Evolutionary conservation across 1,139 yeast genomes (phyloP).

Genomic region (Pichia sp.): DNA sequence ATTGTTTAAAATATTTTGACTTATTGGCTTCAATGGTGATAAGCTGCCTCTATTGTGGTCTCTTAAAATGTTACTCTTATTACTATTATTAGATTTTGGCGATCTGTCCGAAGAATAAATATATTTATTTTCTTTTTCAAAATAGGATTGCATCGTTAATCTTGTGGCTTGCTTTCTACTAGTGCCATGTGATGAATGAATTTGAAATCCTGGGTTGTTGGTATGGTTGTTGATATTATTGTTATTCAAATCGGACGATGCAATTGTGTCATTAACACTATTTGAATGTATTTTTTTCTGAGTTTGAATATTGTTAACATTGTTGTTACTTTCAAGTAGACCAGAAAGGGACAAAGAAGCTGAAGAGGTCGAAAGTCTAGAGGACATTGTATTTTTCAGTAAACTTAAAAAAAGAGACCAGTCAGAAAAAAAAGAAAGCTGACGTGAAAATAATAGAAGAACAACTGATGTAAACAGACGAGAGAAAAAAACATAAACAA

Average conservation of each 20-base stretch:
- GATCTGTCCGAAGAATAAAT: not conserved
- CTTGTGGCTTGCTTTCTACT: not conserved
- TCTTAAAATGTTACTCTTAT: not conserved
- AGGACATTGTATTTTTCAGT: not conserved
- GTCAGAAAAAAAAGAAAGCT: not conserved
- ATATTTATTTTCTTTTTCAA: conserved; percentile 9
- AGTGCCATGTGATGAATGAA: not conserved
- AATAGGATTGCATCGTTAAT: conserved; percentile 13
- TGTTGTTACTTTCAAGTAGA: conserved; percentile 17
- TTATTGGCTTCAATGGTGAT: not conserved
- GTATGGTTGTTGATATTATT: not conserved
- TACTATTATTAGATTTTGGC: not conserved
- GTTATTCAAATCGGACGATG: not conserved
- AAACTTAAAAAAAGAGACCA: not conserved
- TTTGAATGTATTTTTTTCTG: not conserved
- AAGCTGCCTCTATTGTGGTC: not conserved
- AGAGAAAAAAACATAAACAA: not conserved
- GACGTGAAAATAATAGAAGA: not conserved
- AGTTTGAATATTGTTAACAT: not conserved
- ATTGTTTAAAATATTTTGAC: not conserved
- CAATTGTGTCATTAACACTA: not conserved
- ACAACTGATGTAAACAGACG: not conserved
- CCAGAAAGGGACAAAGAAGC: conserved; percentile 9
- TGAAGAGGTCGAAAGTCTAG: conserved; percentile 7
- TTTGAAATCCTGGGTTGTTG: not conserved